Conservation (phyloP, 768 basidiomycete species). For the Tulasnella sp. region DNA sequence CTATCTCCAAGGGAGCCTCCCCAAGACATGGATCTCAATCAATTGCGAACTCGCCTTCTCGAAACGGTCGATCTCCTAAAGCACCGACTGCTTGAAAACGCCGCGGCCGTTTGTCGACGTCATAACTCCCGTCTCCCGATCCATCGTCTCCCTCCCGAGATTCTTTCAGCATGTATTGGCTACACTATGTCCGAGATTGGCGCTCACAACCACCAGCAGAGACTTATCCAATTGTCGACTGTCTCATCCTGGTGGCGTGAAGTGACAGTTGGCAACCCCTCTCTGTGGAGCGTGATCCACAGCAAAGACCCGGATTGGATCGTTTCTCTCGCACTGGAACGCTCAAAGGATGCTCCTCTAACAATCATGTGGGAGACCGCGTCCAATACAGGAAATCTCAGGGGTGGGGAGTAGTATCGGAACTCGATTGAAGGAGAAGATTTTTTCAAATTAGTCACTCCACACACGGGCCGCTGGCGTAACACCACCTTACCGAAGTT, state of each 20-base stretch:
- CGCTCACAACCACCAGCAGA: not conserved
- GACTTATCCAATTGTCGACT: not conserved
- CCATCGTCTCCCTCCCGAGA: not conserved
- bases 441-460: not conserved
- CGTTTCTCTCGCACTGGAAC: not conserved
- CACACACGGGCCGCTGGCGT: not conserved
- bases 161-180: not conserved
- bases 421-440: not conserved
- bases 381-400: not conserved
- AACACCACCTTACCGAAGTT: not conserved
- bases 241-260: not conserved
- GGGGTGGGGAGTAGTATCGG: not conserved
- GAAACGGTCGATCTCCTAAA: not conserved
- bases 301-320: not conserved
- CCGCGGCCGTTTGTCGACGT: not conserved
- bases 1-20: not conserved
- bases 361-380: not conserved
- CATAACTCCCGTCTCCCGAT: conserved; percentile 1
- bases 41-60: not conserved
- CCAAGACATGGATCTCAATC: not conserved
- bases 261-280: not conserved
- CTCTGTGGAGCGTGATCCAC: not conserved
- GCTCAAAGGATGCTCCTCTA: not conserved
- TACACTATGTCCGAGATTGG: not conserved
- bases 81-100: not conserved